phyloP scores from a whole-genome alignment of 352 stramenopile species.

The Aphanomyces euteiches region DNA sequence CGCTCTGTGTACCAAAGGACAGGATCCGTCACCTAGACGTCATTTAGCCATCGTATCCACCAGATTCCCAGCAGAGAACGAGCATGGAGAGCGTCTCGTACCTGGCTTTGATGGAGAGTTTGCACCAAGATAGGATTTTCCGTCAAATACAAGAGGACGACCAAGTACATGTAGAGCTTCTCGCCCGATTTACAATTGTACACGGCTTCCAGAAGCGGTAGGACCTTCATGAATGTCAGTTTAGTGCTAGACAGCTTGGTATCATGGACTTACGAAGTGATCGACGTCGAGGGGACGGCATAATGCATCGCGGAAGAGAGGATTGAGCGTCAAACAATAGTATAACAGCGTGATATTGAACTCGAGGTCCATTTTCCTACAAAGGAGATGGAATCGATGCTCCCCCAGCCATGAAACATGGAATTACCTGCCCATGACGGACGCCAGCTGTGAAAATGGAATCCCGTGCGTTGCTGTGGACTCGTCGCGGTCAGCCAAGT shows the following conservation, averaged over 20 bases:
- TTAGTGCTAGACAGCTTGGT: constrained; percentile 68
- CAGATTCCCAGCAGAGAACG: too few species aligned
- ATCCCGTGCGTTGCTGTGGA: constrained; percentile 31
- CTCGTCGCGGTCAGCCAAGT: constrained; percentile 35
- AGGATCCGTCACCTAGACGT: constrained; percentile 41
- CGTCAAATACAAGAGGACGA: constrained; percentile 64
- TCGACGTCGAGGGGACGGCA: constrained; percentile 17
- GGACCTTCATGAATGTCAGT: neutral
- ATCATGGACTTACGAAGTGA: constrained; percentile 46
- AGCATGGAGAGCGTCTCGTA: constrained; percentile 1
- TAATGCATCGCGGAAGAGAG: constrained; percentile 1
- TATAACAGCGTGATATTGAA: constrained; percentile 69
- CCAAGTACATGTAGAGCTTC: constrained; percentile 70
- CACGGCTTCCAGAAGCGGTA: constrained; percentile 34
- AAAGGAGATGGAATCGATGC: neutral
- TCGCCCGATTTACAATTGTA: neutral
- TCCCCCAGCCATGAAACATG: neutral
- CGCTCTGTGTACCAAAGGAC: constrained; percentile 75
- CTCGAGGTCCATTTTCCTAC: constrained; percentile 34
- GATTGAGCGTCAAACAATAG: constrained; percentile 40
- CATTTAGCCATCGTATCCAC: too few species aligned
- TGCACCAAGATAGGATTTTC: constrained; percentile 59
- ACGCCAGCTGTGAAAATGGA: constrained; percentile 52
- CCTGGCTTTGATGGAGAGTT: constrained; percentile 53
- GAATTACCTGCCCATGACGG: constrained; percentile 46